A percentile compares a stretch with the other conserved stretches of the same genome.
These are phyloP conservation scores for Platanthera zijinensis DNA, from an alignment of 106 monocot species.

Conservation along the genomic window DNA sequence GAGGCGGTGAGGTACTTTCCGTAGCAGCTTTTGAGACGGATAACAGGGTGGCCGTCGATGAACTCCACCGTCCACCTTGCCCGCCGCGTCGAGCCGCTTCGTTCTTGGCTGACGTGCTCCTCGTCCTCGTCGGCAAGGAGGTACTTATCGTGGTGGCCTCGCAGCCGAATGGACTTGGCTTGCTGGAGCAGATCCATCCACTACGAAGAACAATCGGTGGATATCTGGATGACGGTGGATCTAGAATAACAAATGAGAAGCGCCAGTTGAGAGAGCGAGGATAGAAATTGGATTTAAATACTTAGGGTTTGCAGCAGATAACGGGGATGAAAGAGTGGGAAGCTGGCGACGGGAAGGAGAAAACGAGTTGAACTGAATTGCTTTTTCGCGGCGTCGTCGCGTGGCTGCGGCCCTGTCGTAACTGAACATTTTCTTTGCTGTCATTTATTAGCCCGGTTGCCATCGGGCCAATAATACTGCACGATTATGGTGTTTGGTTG, in stretches of 20 bases:
- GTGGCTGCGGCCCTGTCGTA: too few species aligned
- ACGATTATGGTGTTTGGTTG: too few species aligned
- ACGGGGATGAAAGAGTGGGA: not conserved
- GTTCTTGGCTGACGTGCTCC: conserved; percentile 47
- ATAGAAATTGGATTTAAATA: not conserved
- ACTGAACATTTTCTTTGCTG: too few species aligned
- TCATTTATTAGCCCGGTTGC: too few species aligned
- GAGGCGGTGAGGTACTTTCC: conserved; percentile 74
- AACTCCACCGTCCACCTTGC: conserved; percentile 34
- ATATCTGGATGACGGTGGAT: not conserved
- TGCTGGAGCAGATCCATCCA: conserved; percentile 46
- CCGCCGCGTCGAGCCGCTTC: conserved; percentile 15
- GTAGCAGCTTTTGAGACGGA: conserved; percentile 61
- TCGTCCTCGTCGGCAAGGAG: conserved; percentile 53
- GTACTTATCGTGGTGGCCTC: conserved; percentile 59
- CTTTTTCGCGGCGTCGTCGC: too few species aligned
- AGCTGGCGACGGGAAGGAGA: too few species aligned
- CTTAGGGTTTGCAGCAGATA: not conserved
- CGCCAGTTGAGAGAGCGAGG: not conserved
- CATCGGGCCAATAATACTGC: too few species aligned
- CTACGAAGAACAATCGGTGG: not conserved
- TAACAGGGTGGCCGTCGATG: conserved; percentile 16
- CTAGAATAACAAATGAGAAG: not conserved
- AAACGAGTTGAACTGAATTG: too few species aligned
- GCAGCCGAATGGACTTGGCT: conserved; percentile 43